Base-by-base conservation (phyloP, 1,284 basidiomycete species). In the Coriolopsis trogii region DNA sequence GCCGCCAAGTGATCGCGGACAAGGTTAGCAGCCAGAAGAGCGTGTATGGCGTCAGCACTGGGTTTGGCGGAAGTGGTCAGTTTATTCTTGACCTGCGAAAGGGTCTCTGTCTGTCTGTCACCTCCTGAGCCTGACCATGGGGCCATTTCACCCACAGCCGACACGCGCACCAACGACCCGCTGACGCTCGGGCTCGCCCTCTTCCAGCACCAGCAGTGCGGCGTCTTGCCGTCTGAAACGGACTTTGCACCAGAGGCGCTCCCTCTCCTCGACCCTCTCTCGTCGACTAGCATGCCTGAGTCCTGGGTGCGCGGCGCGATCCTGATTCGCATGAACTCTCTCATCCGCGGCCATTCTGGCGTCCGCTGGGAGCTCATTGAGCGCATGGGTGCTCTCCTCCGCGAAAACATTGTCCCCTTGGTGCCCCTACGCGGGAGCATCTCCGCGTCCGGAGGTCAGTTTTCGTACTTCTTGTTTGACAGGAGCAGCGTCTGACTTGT, bases 251-350 rank as follows among this genome's bases (percentile, higher is more conserved):
- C 70, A 49, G 69, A 78, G 30, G 74, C 72, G 6, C 73, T 86
- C 10, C 87, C 89, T 15, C 80, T 89, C 28, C 73, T 78, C 18
- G 85, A 88, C 60, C 84, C 87, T 1, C 66, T 85, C n/a, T 70
- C 78, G n/a, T 81, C 82, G 20, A 80, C 81, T 42, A 83, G 79
- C 55, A 92, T 94, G 88, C 93, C 93, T n/a, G 86, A 91, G 57
- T 74, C 90, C 6, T 94, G 92, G 88, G 91, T 93, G n/a, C 85
- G 91, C 43, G 93, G 89, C 13, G 91, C 93, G 1, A 92, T 95
- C 60, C 73, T 93, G 8, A 79, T 95, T 56, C 87, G 93, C 59
- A 87, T 91, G 76, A 95, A 94, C 72, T 92, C 89, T 2, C 81
- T 93, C 45, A 82, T 92, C 47, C 84, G 91, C n/a, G 92, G 91